A percentile compares a stretch with the other conserved stretches of the same genome.
phyloP scores from a whole-genome alignment of 495 filamentous ascomycete genomes.

The Margaritispora aquatica region DNA sequence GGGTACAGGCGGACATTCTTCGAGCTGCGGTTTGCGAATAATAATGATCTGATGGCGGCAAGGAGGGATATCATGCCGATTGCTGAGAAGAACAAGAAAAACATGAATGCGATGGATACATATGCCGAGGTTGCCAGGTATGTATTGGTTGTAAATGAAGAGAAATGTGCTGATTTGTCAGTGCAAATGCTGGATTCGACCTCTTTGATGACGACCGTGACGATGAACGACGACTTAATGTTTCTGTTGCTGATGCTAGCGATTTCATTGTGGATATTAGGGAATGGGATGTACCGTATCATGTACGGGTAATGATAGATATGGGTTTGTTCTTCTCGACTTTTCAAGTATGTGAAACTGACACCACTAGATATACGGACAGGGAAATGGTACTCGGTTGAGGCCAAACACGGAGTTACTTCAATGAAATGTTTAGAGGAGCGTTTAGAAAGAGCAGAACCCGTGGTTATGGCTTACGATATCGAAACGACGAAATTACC shows the following conservation, averaged over 20 bases:
- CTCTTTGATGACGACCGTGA: constrained; percentile 89
- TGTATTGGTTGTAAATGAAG: constrained; percentile 23
- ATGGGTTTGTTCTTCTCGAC: constrained; percentile 48
- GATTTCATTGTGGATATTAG: constrained; percentile 98
- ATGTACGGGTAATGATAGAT: constrained; percentile 97
- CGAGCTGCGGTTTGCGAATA: constrained; percentile 80
- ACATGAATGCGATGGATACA: constrained; percentile 92
- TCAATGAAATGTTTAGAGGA: constrained; percentile 82
- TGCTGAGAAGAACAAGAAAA: constrained; percentile 94
- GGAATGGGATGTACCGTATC: constrained; percentile 98
- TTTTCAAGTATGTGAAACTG: constrained; percentile 8
- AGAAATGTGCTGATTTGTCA: constrained; percentile 34
- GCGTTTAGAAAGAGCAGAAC: constrained; percentile 80
- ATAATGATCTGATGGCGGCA: constrained; percentile 75
- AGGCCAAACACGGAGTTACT: constrained; percentile 85
- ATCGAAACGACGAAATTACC: constrained; percentile 97
- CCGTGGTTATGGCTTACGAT: constrained; percentile 94
- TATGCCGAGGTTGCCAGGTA: constrained; percentile 94
- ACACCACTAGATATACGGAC: constrained; percentile 71
- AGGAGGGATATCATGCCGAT: constrained; percentile 79
- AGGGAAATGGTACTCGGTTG: constrained; percentile 95
- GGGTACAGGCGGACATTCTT: constrained; percentile 85
- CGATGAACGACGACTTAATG: constrained; percentile 77
- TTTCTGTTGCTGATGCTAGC: constrained; percentile 76
- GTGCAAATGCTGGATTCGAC: constrained; percentile 84